phyloP scores from a whole-genome alignment of 2,329 filamentous ascomycete species.

The Byssochlamys sp. region DNA sequence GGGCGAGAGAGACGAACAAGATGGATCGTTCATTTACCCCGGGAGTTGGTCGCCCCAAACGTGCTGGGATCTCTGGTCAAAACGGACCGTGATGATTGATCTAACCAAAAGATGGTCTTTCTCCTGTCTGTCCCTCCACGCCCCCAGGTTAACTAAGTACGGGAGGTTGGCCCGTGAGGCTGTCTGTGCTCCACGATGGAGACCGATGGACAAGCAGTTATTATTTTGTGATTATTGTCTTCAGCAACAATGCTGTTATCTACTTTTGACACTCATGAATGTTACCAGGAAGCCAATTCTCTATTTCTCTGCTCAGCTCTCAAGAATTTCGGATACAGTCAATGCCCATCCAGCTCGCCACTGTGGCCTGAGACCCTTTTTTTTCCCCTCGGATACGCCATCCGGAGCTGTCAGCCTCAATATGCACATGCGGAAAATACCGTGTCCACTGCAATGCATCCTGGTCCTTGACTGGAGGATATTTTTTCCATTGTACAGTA shows the following conservation, averaged over 20 bases:
- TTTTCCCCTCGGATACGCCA: background rate
- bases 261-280: background rate
- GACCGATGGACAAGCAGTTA: background rate
- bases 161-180: slow-evolving; percentile 1
- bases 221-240: background rate
- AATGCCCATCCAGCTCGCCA: background rate
- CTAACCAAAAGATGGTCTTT: background rate
- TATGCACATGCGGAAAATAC: background rate
- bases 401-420: background rate
- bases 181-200: slow-evolving; percentile 1
- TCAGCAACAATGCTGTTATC: background rate
- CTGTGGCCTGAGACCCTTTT: background rate
- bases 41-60: background rate
- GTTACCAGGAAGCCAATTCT: background rate
- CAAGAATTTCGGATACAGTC: background rate
- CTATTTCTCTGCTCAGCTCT: background rate
- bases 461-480: background rate
- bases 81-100: no score
- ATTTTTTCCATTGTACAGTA: background rate
- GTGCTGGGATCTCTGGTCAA: background rate
- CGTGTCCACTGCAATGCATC: background rate
- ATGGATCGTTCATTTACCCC: no score
- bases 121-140: background rate
- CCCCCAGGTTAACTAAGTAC: background rate
- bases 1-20: background rate